Base-by-base conservation (phyloP, 257 asterid genomes). In the Paraleonurus japonicus region DNA sequence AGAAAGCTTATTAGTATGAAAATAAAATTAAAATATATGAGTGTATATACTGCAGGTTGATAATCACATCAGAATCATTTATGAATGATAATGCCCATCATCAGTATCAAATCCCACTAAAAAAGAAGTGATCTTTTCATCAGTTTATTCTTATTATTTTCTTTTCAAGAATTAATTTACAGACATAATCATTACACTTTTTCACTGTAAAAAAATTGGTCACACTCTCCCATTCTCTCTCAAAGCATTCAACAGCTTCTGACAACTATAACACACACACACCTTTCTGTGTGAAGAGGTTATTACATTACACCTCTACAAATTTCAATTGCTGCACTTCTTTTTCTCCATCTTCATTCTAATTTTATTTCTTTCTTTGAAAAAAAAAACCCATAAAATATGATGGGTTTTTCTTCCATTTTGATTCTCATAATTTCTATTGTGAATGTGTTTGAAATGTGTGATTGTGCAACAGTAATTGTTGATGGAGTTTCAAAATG, bases 401-500 rank as follows among this genome's bases (percentile, higher is more conserved):
- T 7, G 41, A 80, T 84, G 89, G 78, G 70, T 50, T 48, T 75
- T 63, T 45, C 57, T 67, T 53, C 66, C 61, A 78, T 78, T 85
- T 61, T 74, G 64, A 55, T 70, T 51, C 61, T 82, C 62, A 0
- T 81, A 55, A 76, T 79, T 77, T 61, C 63, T 67, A 64, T 83
- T 74, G 51, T 55, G 17, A 65, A 70, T 76, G 32, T 81, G 37
- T 68, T 77, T 71, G 85, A 83, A 16, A 17, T 70, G 54, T 82
- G 83, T 65, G 55, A 74, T 23, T 70, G 85, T 75, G 88, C 96
- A 67, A 81, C 96, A 17, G 69, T 89, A 0, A 80, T 83, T 33
- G 88, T 94, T 19, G 96, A 92, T 88, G 98, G 98, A 48, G 90
- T 83, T 76, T 84, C 91, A 71, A 61, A 79, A 22, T 86, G 97